A percentile compares a stretch with the other conserved stretches of the same genome.
Conservation (phyloP, 2,329 filamentous ascomycete genomes). For the Hirsutella minnesotensis region DNA sequence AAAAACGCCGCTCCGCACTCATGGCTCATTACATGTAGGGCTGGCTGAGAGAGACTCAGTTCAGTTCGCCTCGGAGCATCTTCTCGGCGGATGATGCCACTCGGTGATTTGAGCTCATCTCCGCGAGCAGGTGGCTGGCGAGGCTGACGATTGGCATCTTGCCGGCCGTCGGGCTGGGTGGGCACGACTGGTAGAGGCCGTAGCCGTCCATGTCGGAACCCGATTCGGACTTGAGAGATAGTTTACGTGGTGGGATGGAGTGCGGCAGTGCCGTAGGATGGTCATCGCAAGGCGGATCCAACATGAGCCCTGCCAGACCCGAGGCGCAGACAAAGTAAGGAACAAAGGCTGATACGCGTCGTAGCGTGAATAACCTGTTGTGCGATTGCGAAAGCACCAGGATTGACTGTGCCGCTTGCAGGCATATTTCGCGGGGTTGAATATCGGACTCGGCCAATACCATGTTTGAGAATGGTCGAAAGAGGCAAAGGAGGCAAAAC, state of each 20-base stretch:
- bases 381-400: conserved; percentile 7
- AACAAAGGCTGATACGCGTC: conserved; percentile 6
- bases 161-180: not conserved
- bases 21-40: not conserved
- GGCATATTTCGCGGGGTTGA: conserved; percentile 4
- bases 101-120: conserved; percentile 3
- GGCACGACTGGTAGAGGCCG: not conserved
- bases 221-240: not conserved
- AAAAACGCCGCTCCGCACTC: not conserved
- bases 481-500: conserved; percentile 7
- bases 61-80: not conserved
- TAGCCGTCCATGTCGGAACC: not conserved
- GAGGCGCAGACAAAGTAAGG: conserved; percentile 8
- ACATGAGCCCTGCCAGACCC: not conserved
- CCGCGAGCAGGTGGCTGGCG: conserved; percentile 3
- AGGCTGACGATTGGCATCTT: conserved; percentile 2
- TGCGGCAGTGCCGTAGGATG: not conserved
- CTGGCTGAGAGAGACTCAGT: not conserved
- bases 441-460: not conserved
- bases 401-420: conserved; percentile 5
- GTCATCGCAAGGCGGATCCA: not conserved
- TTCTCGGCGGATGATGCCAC: not conserved
- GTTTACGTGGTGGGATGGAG: not conserved
- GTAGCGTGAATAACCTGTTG: conserved; percentile 8
- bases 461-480: conserved; percentile 4